Percentiles rank a stretch among this genome's conserved stretches.
phyloP scores from a whole-genome alignment of 2,329 filamentous ascomycete genomes.

The Blastomyces silverae region DNA sequence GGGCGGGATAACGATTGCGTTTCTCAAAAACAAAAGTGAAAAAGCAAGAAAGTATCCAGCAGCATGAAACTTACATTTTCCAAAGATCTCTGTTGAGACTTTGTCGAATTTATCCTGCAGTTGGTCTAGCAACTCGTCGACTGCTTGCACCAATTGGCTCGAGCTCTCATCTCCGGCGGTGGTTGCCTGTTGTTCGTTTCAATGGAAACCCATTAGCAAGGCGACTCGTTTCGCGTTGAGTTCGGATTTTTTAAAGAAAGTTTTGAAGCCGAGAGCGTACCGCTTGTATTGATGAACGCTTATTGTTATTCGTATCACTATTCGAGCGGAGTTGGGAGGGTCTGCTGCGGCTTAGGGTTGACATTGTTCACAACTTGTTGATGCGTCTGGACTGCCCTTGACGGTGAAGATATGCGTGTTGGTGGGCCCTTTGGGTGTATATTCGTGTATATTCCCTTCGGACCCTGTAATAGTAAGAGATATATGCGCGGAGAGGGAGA shows the following conservation, averaged over 20 bases:
- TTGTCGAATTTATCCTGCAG: constrained; percentile 78
- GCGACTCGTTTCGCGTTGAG: not conserved
- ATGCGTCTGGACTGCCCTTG: not conserved
- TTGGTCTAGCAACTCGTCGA: constrained; percentile 80
- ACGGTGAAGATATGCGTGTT: not conserved
- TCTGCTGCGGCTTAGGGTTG: not conserved
- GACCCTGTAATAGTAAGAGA: not conserved
- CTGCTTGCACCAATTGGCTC: constrained; percentile 61
- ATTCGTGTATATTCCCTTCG: not conserved
- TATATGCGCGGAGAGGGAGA: not conserved
- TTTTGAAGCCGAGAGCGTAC: not conserved
- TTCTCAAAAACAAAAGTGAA: not conserved
- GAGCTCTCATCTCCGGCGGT: constrained; percentile 21
- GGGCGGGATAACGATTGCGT: not conserved
- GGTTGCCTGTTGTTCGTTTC: constrained; percentile 15
- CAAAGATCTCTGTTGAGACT: constrained; percentile 78
- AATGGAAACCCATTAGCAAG: not conserved
- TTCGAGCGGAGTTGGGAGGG: constrained; percentile 10
- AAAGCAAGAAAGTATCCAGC: not conserved
- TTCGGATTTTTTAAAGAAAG: not conserved
- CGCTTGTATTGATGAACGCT: constrained; percentile 7
- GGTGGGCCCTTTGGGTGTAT: not conserved
- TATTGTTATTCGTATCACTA: constrained; percentile 7
- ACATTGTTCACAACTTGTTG: constrained; percentile 1
- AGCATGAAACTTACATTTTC: constrained; percentile 60